Base-by-base conservation (phyloP, 805 yeast genomes). In the Kodamaea jinghongensis region DNA sequence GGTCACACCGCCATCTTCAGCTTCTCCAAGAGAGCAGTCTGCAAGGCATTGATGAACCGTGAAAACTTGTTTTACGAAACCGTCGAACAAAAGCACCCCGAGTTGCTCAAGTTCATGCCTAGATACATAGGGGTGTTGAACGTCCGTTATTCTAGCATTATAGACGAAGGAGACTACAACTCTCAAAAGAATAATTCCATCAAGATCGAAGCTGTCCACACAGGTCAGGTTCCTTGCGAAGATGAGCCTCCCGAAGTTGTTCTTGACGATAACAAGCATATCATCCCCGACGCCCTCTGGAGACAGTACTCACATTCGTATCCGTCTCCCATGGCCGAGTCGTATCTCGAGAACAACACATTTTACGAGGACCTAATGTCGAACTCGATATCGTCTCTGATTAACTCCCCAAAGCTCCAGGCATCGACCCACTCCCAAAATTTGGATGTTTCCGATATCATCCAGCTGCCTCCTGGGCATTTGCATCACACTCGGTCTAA, bases 1-100 rank as follows among this genome's bases (percentile, higher is more conserved):
- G 99, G 99, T 0, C 99, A 93, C 58, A 91, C 97, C 0, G 97
- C 97, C 1, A 89, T 93, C 26, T 93, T 91, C 66, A 77, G 91
- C 48, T 93, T 93, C 57, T 84, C 95, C 4, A 86, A 81, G 50
- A 72, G 86, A 43, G 98, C 97, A 0, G 96, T 93, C 12, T 93
- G 98, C 61, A 93, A 93, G 61, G 93, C 93, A 1, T 69, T 95
- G 44, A 87, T 89, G 44, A 88, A 86, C 52, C 73, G 96, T 42
- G 99, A 93, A 56, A 87, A 93, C 62, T 65, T 71, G 45, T 90
- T 96, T 84, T 93, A 93, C 61, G 99, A 93, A 59, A 79, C 82
- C 4, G 82, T 93, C 33, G 98, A 93, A 62, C 61, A 71, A 28
- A 68, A 73, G 13, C 96, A 88, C 60, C 81, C 83, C 15, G 90